phyloP scores from a whole-genome alignment of 345 rosid genomes.

The Pugionium dolabratum region DNA sequence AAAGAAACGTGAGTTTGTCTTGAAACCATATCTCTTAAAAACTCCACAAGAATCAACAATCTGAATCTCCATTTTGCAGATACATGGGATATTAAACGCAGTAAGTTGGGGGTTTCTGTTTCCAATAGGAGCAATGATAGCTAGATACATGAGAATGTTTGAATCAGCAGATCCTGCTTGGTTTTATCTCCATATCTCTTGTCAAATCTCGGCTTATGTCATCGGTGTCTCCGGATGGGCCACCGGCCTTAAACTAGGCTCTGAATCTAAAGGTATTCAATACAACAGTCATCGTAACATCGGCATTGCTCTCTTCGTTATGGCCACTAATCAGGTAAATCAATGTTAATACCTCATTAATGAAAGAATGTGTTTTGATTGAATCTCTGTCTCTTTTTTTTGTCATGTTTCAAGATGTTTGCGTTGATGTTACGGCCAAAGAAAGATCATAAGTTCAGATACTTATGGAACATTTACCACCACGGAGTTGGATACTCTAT shows the following conservation, averaged over 20 bases:
- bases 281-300: slow-evolving; percentile 56
- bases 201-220: slow-evolving; percentile 74
- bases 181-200: slow-evolving; percentile 75
- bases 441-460: slow-evolving; percentile 77
- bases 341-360: no score
- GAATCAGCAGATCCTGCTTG: slow-evolving; percentile 82
- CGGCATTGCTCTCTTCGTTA: slow-evolving; percentile 52
- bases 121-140: slow-evolving; percentile 68
- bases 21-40: no score
- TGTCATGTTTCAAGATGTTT: no score
- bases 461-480: slow-evolving; percentile 85
- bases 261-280: slow-evolving; percentile 52
- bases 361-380: no score
- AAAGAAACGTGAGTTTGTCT: slow-evolving; percentile 54
- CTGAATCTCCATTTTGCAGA: slow-evolving; percentile 43
- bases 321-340: slow-evolving; percentile 49
- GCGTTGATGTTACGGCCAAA: slow-evolving; percentile 75
- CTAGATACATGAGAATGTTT: slow-evolving; percentile 68
- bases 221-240: slow-evolving; percentile 95
- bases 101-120: slow-evolving; percentile 90
- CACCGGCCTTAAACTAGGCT: slow-evolving; percentile 85
- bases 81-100: slow-evolving; percentile 82
- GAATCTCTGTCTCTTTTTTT: slow-evolving; percentile 7
- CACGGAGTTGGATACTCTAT: slow-evolving; percentile 67
- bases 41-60: not conserved